Evolutionary conservation across 306 rosid species (phyloP).

Genomic region (Prunus persica): DNA sequence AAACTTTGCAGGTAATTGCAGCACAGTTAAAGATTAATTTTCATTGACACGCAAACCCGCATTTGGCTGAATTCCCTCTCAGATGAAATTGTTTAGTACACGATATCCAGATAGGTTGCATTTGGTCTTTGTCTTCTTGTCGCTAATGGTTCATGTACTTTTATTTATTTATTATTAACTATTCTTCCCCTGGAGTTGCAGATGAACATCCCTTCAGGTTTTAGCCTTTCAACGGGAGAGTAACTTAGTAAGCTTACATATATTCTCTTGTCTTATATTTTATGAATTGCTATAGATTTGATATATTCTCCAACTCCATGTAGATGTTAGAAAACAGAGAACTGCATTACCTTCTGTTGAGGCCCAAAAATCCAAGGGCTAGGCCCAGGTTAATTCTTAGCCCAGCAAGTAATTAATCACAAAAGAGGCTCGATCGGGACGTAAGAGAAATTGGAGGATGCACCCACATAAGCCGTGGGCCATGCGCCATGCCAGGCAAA

Average conservation of each 20-base stretch:
- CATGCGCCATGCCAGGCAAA: too few relatives aligned
- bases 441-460: too few relatives aligned
- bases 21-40: neutral
- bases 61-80: neutral
- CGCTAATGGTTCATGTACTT: neutral
- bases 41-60: neutral
- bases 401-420: too few relatives aligned
- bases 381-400: too few relatives aligned
- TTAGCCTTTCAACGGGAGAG: slow-evolving; percentile 76
- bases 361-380: too few relatives aligned
- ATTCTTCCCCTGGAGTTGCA: slow-evolving; percentile 35
- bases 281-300: neutral
- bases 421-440: too few relatives aligned
- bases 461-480: too few relatives aligned
- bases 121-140: too few relatives aligned
- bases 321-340: slow-evolving; percentile 68
- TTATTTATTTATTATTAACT: slow-evolving; percentile 16
- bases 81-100: neutral
- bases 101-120: neutral
- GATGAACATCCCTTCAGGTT: slow-evolving; percentile 80
- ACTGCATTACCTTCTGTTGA: slow-evolving; percentile 92
- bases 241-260: slow-evolving; percentile 40
- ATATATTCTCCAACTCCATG: slow-evolving; percentile 30
- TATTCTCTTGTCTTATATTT: slow-evolving; percentile 12
- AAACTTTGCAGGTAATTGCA: slow-evolving; percentile 54